Evolutionary conservation across 495 filamentous ascomycete species (phyloP), one percentile per base, ranked within the genome.

Genomic region (Podospora australis): DNA sequence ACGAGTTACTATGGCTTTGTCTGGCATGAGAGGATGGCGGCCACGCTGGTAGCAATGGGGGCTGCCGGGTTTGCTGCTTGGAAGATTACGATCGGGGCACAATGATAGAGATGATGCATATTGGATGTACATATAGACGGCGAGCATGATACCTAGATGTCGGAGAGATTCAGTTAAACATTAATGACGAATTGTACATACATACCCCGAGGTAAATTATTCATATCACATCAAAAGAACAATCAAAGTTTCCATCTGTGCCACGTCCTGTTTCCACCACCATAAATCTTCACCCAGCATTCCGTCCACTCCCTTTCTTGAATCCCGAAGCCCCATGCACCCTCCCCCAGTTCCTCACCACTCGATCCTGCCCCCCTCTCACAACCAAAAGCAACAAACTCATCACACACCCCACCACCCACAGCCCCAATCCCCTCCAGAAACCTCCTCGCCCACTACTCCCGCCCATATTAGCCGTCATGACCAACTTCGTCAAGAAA

Each of bases 391-490:
- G 83, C 20, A 73, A 69, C 2, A 80, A 29, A 32, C 60, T 64
- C 16, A 70, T 57, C 1, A 80, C 49, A 70, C 71, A 79, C 3
- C 62, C 66, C 38, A 78, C 48, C 1, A 80, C 2, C 2, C 76
- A 81, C 55, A 83, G 78, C 23, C 66, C 54, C 16, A 80, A 34
- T 50, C 67, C 70, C 35, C 67, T 75, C 64, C 75, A 68, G 4
- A 67, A 59, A 8, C 67, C 68, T 2, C 72, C 79, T 41, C 83
- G 74, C 72, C 89, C 78, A 25, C 78, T 58, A n/a, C n/a, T n/a
- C 20, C 74, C 67, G 10, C 87, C 82, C 42, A 84, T 44, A 16
- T 81, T 78, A 46, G 76, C 80, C 9, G 85, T 87, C 36, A 82
- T 79, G 13, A 91, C 78, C 32, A 86, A 20, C 17, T 48, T 14